Base-by-base conservation (phyloP, 768 basidiomycete genomes). In the Suillus discolor region DNA sequence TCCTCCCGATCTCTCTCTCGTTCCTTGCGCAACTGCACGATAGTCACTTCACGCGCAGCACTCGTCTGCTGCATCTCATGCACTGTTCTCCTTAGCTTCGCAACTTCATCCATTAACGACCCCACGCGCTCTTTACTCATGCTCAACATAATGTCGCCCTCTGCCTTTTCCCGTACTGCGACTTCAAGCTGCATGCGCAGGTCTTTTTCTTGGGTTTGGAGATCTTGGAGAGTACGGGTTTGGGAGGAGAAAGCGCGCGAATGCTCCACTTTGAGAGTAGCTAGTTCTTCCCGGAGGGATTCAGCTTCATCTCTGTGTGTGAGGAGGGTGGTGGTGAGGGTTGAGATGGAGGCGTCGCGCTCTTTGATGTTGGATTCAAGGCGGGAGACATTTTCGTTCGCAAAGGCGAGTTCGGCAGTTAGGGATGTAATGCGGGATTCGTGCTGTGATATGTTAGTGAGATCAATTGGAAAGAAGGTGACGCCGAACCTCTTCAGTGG, bases 11-110 rank as follows among this genome's bases (percentile, higher is more conserved):
- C 85, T 72, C 88, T 82, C 0, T 80, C 79, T 45, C 85, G 81
- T 70, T 89, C 83, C 78, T 92, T 93, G 67, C 82, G 84, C 61
- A 93, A 76, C 70, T 92, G 89, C 16, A 87, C 80, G 49, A 96
- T 83, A 73, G 89, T 90, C 44, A 96, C 84, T 68, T 96, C 95
- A 79, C 90, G 91, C 65, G 89, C 88, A 13, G 94, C 91, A 71
- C 91, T 94, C 72, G 92, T 90, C 69, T 91, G 86, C 74, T 93
- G 87, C 62, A 96, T 77, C 18, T 84, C 83, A 65, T 90, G 90
- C 20, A 93, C 80, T 64, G 90, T 89, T 62, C 81, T 75, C 61
- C 87, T 81, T 54, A 92, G 75, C 16, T 82, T 79, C 64, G 89
- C 87, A 9, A 88, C 76, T 69, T 93, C 91, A 23, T 83, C 83